These are phyloP conservation scores for Coemansia sp. DNA, from an alignment of 371 early-diverging fungal genomes.

Conservation along the genomic window DNA sequence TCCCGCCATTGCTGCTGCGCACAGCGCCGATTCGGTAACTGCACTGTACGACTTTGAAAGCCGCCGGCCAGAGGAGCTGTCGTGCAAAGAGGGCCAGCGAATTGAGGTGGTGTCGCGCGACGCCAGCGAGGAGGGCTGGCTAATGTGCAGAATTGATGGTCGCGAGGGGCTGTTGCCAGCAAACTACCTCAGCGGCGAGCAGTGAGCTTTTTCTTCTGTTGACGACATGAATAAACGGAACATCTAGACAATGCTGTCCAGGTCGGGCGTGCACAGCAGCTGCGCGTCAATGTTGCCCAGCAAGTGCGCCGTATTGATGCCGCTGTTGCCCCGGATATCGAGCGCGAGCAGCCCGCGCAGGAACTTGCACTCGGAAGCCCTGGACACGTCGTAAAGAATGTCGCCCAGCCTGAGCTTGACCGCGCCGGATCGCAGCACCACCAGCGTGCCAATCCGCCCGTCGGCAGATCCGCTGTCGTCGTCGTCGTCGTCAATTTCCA, in stretches of 20 bases:
- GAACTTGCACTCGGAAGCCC: constrained; percentile 38
- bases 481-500: background rate
- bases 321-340: constrained; percentile 10
- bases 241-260: constrained; percentile 21
- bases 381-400: constrained; percentile 61
- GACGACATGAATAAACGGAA: too few species aligned
- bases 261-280: constrained; percentile 42
- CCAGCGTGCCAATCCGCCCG: constrained; percentile 67
- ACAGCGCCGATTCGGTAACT: constrained; percentile 28
- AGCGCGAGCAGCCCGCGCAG: constrained; percentile 36
- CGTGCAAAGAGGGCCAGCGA: constrained; percentile 53
- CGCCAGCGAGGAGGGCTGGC: constrained; percentile 66
- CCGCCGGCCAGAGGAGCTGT: constrained; percentile 59
- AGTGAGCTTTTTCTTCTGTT: too few species aligned
- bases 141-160: constrained; percentile 70
- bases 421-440: constrained; percentile 71
- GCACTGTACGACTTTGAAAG: constrained; percentile 60
- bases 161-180: constrained; percentile 77
- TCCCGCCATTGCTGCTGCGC: background rate
- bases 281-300: constrained; percentile 36
- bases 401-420: constrained; percentile 69
- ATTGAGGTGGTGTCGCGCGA: constrained; percentile 64
- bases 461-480: constrained; percentile 46
- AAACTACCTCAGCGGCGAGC: constrained; percentile 65
- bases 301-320: constrained; percentile 18